Evolutionary conservation across 2,329 filamentous ascomycete genomes (phyloP), one percentile per base, ranked within the genome.

Genomic region (Elsinoe necatrix): DNA sequence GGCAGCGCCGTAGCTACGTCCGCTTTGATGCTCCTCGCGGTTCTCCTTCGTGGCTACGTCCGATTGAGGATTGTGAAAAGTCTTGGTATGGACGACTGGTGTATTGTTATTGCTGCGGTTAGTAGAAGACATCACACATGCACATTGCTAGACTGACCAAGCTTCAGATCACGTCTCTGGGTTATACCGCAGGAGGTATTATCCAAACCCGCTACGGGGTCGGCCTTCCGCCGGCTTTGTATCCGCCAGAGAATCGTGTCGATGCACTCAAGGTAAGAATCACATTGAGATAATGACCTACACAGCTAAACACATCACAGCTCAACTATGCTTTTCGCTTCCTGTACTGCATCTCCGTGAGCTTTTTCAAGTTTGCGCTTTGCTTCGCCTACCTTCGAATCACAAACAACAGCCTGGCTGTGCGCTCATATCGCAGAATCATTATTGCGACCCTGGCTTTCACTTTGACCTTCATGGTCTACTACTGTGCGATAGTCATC

Each of bases 281-380:
- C 2, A 21, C 6, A 47, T 23, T 25, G 20, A 4, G 9, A 11
- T 18, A 8, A 25, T 14, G 1, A 4, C 18, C 14, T 11, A 29
- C 39, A 52, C 5, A 4, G n/a, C 50, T 27, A 41, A n/a, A 34
- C 4, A 21, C n/a, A 3, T 1, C 4, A 18, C 23, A 55, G 54
- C 54, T 56, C 31, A 56, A 56, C 20, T 56, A 56, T 25, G 41
- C 41, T 41, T 56, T 56, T 16, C 54, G 54, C 18, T 37, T 45
- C 16, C 41, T 56, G n/a, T 56, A 56, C 20, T 56, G 54, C 41
- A 45, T 56, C 29, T n/a, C 54, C 9, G 54, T 56, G 3, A 48
- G 54, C 54, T 47, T 37, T 23, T 56, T 42, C 37, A 56, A 56
- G 54, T 37, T 56, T 31, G 54, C 54, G 12, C 54, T 56, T 18